Percentiles rank a stretch among this genome's conserved stretches.
These are phyloP conservation scores for Moricandia moricandioides DNA, from an alignment of 345 rosid genomes.

Conservation along the genomic window DNA sequence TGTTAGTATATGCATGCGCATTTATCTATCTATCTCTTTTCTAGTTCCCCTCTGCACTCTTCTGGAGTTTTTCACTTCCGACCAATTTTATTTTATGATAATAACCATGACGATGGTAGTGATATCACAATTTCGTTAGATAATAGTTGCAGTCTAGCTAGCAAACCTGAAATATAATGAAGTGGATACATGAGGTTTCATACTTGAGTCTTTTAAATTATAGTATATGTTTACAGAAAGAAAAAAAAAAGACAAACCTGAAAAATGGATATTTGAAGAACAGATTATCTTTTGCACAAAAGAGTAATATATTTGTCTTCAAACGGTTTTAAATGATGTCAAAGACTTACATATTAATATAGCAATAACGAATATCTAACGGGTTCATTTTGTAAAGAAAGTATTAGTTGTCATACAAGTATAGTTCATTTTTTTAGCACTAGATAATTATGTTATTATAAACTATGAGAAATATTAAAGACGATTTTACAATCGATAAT, in stretches of 20 bases:
- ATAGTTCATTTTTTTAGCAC: no score
- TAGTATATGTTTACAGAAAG: neutral
- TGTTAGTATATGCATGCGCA: slow-evolving; percentile 57
- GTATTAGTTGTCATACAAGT: neutral
- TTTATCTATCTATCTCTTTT: slow-evolving; percentile 8
- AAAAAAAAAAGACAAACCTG: neutral
- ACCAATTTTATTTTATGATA: neutral
- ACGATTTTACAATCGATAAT: no score
- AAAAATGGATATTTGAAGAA: slow-evolving; percentile 7
- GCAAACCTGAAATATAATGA: neutral
- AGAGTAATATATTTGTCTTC: neutral
- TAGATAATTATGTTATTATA: no score
- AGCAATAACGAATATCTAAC: slow-evolving; percentile 7
- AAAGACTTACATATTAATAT: neutral
- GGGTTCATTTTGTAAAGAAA: neutral
- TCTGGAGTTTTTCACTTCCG: slow-evolving; percentile 17
- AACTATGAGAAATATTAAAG: no score
- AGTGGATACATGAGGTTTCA: neutral
- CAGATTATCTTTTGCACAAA: neutral
- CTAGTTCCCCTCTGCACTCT: slow-evolving; percentile 27
- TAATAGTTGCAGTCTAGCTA: neutral
- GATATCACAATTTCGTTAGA: slow-evolving; percentile 1
- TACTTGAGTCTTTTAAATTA: neutral
- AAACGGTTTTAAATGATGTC: slow-evolving; percentile 6
- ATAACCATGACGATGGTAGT: slow-evolving; percentile 29